Base-by-base conservation (phyloP, 495 filamentous ascomycete genomes). In the Xylaria castorea region DNA sequence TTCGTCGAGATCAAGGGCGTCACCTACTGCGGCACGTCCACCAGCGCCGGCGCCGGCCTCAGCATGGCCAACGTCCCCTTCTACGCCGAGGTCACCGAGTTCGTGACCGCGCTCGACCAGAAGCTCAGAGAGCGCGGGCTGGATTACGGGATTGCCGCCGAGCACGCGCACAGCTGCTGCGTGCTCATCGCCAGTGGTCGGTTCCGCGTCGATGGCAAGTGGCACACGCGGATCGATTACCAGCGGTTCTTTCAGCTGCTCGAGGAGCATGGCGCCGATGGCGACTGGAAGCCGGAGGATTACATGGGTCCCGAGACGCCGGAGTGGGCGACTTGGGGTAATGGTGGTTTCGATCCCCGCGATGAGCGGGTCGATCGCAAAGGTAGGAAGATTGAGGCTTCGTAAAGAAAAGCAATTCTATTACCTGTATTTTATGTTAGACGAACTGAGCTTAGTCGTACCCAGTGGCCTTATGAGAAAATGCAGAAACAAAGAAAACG, bases 31-130 rank as follows among this genome's bases (percentile, higher is more conserved):
- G 95, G 95, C 22, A 98, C 95, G 0, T 91, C 91, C 34, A 91
- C 93, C 12, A 91, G 91, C 18, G 89, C 90, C 6, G 91, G 89
- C 65, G 95, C 93, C 1, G 95, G 95, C 0, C 82, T 98, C 57
- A 97, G 91, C 0, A 98, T 98, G 95, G 88, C 93, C 75, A 98
- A 98, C 76, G 95, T 98, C 25, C 95, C 95, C 0, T 98, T 97
- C 81, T 97, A 97, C 80, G 89, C 91, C 74, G 95, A 98, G 80
- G 91, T 98, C 18, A 83, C 86, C 20, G 86, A 89, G 22, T 98
- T 98, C 78, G 95, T 97, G 7, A 82, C 87, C 11, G 90, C 89
- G 14, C 87, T 98, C 1, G 87, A 92, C 57, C 78, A 80, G 16
- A 92, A 91, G 70, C 83, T 98, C 20, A 79, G 81, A 27, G 86